Base-by-base conservation (phyloP, 2,329 filamentous ascomycete species). In the Alternaria gaisen region DNA sequence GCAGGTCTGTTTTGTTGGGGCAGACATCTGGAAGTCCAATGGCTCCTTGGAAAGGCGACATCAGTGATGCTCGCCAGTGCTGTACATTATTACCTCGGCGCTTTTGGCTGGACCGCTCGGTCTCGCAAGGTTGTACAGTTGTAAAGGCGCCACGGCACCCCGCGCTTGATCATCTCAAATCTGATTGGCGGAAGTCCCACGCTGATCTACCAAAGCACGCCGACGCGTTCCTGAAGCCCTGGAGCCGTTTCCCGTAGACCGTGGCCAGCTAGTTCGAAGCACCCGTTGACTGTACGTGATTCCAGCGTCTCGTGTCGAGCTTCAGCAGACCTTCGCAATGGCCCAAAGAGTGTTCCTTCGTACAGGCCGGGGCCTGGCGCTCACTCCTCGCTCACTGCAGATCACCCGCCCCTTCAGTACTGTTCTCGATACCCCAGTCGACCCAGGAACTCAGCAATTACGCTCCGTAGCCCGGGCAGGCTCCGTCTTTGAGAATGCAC, bases 401-500 rank as follows among this genome's bases (percentile, higher is more conserved):
- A 32, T 56, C 46, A 18, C 44, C 42, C 66, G 65, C 53, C 53
- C 57, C 11, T 77, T 77, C 64, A 75, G 73, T 64, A 78, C 75
- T 7, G 73, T 78, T 14, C 58, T 77, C 24, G 74, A 77, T 52
- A 61, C 67, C 8, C 73, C 74, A 36, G 57, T 76, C 41, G 59
- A 72, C 42, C 65, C 73, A 40, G 56, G 61, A 20, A 64, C 69
- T 44, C 70, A 73, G 60, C 64, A 66, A 47, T 53, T 63, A 43
- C 64, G 65, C 56, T 62, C 65, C 7, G 56, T 67, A 12, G 36
- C 58, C 26, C 40, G 41, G 9, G 60, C 58, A 34, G 46, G 53
- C 60, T 69, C 67, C 30, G 69, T 74, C 18, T 77, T 77, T 53
- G 60, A 75, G 26, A 65, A 76, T 67, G 90, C 91, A 9, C 83